These are phyloP conservation scores for Tetracladium maxilliforme DNA, from an alignment of 2,329 filamentous ascomycete genomes.

Conservation along the genomic window DNA sequence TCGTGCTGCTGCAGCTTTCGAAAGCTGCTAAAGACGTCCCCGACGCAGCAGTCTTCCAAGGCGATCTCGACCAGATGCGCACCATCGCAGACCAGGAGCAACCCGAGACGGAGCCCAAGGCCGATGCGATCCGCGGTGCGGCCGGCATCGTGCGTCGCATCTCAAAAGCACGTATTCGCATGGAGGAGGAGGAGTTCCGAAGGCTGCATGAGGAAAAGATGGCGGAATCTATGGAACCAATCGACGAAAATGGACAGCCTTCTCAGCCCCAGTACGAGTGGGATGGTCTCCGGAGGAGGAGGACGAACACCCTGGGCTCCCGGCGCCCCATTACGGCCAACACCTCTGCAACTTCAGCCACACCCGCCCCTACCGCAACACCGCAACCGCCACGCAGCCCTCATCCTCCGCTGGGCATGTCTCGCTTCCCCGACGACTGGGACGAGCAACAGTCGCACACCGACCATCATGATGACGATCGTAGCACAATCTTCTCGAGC, in stretches of 20 bases:
- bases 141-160: slow-evolving; percentile 78
- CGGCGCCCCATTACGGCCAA: slow-evolving; percentile 13
- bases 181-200: slow-evolving; percentile 66
- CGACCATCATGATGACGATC: slow-evolving; percentile 35
- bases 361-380: slow-evolving; percentile 6
- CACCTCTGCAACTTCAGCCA: slow-evolving; percentile 11
- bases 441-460: no score
- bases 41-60: slow-evolving; percentile 80
- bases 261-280: slow-evolving; percentile 71
- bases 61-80: slow-evolving; percentile 86
- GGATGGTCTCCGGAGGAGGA: slow-evolving; percentile 73
- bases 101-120: slow-evolving; percentile 90
- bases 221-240: slow-evolving; percentile 58
- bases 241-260: slow-evolving; percentile 67
- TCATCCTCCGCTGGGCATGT: slow-evolving; percentile 79
- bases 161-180: slow-evolving; percentile 59
- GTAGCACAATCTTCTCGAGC: slow-evolving; percentile 33
- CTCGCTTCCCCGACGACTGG: slow-evolving; percentile 58
- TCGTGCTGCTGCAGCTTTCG: slow-evolving; percentile 86
- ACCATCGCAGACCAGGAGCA: slow-evolving; percentile 92
- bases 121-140: slow-evolving; percentile 84
- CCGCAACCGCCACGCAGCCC: slow-evolving; percentile 19
- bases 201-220: slow-evolving; percentile 67
- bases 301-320: slow-evolving; percentile 32
- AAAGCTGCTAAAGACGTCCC: slow-evolving; percentile 97